Evolutionary conservation across 129 eudicot species (phyloP).

Genomic region (Flaveria robusta): DNA sequence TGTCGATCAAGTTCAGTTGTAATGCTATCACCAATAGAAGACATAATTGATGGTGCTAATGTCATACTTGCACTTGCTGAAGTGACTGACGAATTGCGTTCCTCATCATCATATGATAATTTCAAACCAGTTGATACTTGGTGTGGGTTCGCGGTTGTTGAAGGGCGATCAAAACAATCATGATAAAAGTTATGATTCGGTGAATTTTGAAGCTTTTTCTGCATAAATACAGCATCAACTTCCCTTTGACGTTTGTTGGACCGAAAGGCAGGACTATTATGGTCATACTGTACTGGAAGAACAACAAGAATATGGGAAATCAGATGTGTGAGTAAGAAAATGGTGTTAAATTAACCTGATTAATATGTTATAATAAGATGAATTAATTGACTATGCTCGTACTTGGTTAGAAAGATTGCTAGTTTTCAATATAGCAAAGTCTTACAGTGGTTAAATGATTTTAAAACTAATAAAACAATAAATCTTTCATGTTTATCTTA

Average conservation of each 20-base stretch:
- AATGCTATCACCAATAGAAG: conserved; percentile 70
- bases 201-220: conserved; percentile 73
- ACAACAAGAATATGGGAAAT: conserved; percentile 13
- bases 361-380: neutral
- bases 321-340: conserved; percentile 2
- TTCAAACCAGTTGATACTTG: conserved; percentile 93
- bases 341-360: neutral
- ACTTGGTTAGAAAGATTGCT: neutral
- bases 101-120: conserved; percentile 90
- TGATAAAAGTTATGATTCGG: conserved; percentile 54
- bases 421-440: neutral
- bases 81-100: conserved; percentile 84
- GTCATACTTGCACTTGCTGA: conserved; percentile 92
- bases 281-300: conserved; percentile 73
- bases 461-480: neutral
- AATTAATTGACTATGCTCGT: neutral
- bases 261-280: conserved; percentile 44
- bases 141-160: conserved; percentile 57
- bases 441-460: neutral
- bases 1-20: conserved; percentile 77
- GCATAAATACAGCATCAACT: conserved; percentile 57
- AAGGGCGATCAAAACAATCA: conserved; percentile 60
- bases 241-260: conserved; percentile 66
- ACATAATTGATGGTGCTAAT: conserved; percentile 58
- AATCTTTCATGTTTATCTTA: neutral